Conservation (phyloP, 768 basidiomycete genomes). For the Dendrothele bispora region DNA sequence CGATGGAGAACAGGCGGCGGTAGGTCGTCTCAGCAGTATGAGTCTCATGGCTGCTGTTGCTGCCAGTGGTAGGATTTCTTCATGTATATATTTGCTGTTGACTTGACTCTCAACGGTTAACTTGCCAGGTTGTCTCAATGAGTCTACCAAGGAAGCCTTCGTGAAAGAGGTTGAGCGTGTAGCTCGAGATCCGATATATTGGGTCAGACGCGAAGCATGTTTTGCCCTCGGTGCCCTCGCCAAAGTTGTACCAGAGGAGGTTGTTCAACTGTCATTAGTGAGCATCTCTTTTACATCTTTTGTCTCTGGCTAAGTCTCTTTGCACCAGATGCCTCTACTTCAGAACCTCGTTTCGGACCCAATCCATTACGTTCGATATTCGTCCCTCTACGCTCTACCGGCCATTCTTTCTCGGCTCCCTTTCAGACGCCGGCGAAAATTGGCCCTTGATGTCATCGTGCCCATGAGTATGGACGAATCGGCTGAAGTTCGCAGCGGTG, state of each 20-base stretch:
- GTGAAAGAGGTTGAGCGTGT: conserved; percentile 75
- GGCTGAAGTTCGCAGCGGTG: conserved; percentile 70
- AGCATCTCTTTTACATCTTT: conserved; percentile 19
- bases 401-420: conserved; percentile 71
- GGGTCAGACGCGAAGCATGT: conserved; percentile 84
- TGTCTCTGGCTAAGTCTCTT: conserved; percentile 3
- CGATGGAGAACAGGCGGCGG: conserved; percentile 71
- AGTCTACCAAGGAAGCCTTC: conserved; percentile 60
- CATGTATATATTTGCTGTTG: not conserved
- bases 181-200: conserved; percentile 63
- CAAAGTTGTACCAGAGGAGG: conserved; percentile 79
- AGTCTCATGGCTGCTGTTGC: conserved; percentile 87
- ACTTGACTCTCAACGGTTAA: no score
- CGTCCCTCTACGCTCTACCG: conserved; percentile 83
- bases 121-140: conserved; percentile 49
- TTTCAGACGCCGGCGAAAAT: conserved; percentile 51
- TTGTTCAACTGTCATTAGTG: conserved; percentile 65
- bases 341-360: conserved; percentile 66
- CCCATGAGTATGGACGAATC: conserved; percentile 65
- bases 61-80: conserved; percentile 60
- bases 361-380: conserved; percentile 84
- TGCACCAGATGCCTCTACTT: conserved; percentile 76
- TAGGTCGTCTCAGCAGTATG: conserved; percentile 90
- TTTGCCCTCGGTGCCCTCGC: conserved; percentile 88
- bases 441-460: conserved; percentile 66